phyloP scores from a whole-genome alignment of 2,329 filamentous ascomycete species.

The Lachnellula arida region DNA sequence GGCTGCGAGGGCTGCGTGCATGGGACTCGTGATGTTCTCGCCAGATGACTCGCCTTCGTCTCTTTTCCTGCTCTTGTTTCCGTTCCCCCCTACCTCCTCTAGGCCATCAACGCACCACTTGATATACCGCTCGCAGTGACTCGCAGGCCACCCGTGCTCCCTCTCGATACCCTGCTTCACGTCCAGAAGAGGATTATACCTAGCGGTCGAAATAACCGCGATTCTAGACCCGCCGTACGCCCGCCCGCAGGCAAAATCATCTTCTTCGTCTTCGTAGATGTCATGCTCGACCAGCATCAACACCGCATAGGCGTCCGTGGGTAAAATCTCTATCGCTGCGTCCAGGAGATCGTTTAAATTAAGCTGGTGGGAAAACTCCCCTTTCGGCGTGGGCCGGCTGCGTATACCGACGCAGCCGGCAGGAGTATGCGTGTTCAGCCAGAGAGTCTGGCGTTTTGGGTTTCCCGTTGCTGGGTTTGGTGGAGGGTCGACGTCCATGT shows the following conservation, averaged over 20 bases:
- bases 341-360: constrained; percentile 27
- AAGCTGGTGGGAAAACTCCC: constrained; percentile 22
- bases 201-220: constrained; percentile 55
- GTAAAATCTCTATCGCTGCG: constrained; percentile 23
- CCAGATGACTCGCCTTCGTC: neutral
- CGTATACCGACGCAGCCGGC: constrained; percentile 19
- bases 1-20: constrained; percentile 34
- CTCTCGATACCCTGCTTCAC: constrained; percentile 28
- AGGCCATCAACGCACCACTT: constrained; percentile 33
- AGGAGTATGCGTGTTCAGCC: constrained; percentile 6
- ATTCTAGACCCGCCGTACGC: constrained; percentile 62
- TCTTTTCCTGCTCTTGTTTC: neutral
- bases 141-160: constrained; percentile 59
- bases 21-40: constrained; percentile 19
- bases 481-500: neutral
- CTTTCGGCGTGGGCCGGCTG: constrained; percentile 17
- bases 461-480: neutral
- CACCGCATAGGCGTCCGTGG: constrained; percentile 26
- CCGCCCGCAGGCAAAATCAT: constrained; percentile 62
- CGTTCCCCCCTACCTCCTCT: neutral
- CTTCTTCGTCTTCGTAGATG: constrained; percentile 42
- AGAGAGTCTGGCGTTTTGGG: constrained; percentile 1
- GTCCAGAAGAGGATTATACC: constrained; percentile 53
- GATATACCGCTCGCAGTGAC: constrained; percentile 53
- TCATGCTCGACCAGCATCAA: constrained; percentile 27